A percentile compares a stretch with the other conserved stretches of the same genome.
Conservation (phyloP, 257 asterid species). For the Henckelia pumila region DNA sequence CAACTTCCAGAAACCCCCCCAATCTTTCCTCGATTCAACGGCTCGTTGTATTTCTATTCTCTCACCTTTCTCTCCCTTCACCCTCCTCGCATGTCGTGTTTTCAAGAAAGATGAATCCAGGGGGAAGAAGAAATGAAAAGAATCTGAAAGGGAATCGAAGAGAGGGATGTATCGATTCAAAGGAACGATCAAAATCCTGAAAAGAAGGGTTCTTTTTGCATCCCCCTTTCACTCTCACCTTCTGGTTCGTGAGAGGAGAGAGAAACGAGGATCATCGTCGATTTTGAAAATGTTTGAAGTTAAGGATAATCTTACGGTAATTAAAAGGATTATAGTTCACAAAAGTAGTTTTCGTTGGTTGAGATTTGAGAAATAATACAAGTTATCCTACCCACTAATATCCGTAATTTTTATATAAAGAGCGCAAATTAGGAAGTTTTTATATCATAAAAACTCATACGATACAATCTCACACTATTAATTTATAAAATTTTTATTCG, state of each 20-base stretch:
- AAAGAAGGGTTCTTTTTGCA: constrained; percentile 27
- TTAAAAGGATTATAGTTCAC: not conserved
- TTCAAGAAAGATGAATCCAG: constrained; percentile 10
- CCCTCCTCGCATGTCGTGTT: constrained; percentile 42
- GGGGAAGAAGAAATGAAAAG: constrained; percentile 42
- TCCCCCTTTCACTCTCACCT: constrained; percentile 22
- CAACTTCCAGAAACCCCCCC: constrained; percentile 18
- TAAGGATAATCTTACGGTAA: constrained; percentile 46
- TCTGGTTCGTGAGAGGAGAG: constrained; percentile 41
- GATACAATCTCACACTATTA: too few relatives aligned
- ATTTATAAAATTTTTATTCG: too few relatives aligned
- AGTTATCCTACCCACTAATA: too few relatives aligned
- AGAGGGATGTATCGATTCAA: constrained; percentile 35
- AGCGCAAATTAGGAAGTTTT: too few relatives aligned
- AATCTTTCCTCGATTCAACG: constrained; percentile 23
- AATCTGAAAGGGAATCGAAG: constrained; percentile 43
- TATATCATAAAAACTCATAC: too few relatives aligned
- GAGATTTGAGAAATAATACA: too few relatives aligned
- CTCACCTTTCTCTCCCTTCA: constrained; percentile 31
- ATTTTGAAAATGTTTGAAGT: constrained; percentile 32
- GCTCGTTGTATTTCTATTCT: constrained; percentile 17
- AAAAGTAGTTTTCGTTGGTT: not conserved
- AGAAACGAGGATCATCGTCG: constrained; percentile 51
- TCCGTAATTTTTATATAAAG: too few relatives aligned
- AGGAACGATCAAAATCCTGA: constrained; percentile 29